phyloP scores from a whole-genome alignment of 2,329 filamentous ascomycete species.

The Cercospora zeae-maydis region DNA sequence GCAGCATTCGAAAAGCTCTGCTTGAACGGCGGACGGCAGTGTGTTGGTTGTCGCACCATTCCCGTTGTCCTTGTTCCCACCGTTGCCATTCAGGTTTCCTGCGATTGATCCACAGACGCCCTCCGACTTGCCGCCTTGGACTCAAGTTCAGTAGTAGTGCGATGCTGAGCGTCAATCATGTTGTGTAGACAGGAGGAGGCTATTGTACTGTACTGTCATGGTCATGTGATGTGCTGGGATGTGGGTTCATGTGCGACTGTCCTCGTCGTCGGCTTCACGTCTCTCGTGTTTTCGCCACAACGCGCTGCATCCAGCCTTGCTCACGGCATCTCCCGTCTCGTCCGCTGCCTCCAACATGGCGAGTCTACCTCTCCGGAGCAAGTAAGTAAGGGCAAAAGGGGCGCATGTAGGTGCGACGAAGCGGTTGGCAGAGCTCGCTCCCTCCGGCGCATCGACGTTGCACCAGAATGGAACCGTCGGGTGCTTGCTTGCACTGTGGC shows the following conservation, averaged over 20 bases:
- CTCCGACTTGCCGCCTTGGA: neutral
- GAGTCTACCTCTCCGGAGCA: neutral
- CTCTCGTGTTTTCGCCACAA: neutral
- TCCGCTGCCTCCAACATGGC: too few species aligned
- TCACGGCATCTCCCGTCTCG: neutral
- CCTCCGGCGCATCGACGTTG: neutral
- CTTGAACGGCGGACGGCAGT: neutral
- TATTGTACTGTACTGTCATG: neutral
- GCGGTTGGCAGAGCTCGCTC: neutral
- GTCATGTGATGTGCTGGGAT: neutral
- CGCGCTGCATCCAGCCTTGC: neutral
- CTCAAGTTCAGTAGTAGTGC: too few species aligned
- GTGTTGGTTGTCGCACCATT: neutral
- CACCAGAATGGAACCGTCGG: neutral
- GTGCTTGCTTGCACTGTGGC: neutral
- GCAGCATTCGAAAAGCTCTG: neutral
- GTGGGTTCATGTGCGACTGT: neutral
- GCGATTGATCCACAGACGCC: conserved; percentile 11
- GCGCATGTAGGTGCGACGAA: neutral
- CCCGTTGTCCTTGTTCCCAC: neutral
- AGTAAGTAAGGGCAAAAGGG: neutral
- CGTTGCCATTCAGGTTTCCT: conserved; percentile 4
- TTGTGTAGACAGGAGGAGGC: too few species aligned
- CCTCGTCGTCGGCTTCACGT: neutral
- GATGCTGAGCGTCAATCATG: too few species aligned